Evolutionary conservation across 805 yeast species (phyloP).

Genomic region (Wickerhamiella kurtzmanii): DNA sequence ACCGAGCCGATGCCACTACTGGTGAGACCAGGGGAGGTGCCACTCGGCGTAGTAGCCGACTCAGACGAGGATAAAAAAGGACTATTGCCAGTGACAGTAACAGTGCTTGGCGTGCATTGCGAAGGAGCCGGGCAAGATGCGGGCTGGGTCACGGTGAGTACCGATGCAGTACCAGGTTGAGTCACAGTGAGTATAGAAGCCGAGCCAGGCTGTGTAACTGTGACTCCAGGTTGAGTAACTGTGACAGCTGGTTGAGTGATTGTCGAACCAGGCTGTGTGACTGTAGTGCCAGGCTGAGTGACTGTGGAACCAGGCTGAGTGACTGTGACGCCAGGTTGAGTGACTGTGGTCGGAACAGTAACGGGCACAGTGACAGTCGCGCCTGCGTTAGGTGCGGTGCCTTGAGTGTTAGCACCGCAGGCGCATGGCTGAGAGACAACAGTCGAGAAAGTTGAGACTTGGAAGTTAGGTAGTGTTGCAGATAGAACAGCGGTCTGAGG

Average conservation of each 20-base stretch:
- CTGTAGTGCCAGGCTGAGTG: constrained; percentile 16
- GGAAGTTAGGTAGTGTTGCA: constrained; percentile 38
- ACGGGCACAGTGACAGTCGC: constrained; percentile 2
- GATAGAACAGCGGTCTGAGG: constrained; percentile 17
- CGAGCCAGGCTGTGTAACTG: constrained; percentile 10
- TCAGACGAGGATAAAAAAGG: constrained; percentile 29
- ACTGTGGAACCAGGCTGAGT: constrained; percentile 15
- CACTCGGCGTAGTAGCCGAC: constrained; percentile 25
- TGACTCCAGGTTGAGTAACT: no score
- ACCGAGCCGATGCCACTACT: constrained; percentile 25
- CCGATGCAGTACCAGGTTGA: no score
- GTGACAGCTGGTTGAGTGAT: no score
- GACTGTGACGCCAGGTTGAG: constrained; percentile 13
- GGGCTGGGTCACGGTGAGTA: constrained; percentile 6
- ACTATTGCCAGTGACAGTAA: constrained; percentile 17
- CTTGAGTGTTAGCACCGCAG: constrained; percentile 7
- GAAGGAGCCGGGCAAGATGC: constrained; percentile 7
- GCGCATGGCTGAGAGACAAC: constrained; percentile 16
- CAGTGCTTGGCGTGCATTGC: constrained; percentile 7
- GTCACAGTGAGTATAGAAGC: constrained; percentile 11
- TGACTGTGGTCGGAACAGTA: constrained; percentile 12
- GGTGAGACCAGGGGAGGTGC: constrained; percentile 27
- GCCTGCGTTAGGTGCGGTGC: background rate
- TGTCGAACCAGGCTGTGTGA: constrained; percentile 13
- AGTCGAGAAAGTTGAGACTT: constrained; percentile 29